A percentile compares a stretch with the other conserved stretches of the same genome.
Evolutionary conservation across 1,139 yeast genomes (phyloP).

Genomic region (Debaryomyces sp.): DNA sequence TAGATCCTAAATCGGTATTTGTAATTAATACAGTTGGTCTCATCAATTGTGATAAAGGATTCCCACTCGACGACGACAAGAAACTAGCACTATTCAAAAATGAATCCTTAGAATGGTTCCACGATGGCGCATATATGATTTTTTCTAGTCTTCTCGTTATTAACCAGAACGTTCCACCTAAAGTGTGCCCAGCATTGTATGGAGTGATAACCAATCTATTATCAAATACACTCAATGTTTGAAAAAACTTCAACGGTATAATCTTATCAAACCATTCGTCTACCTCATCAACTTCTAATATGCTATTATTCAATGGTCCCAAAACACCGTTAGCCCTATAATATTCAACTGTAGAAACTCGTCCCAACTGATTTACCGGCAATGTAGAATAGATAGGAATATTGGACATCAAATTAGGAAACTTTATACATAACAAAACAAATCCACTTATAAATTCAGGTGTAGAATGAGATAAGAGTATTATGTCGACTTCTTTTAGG

Average conservation of each 20-base stretch:
- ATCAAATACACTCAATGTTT: slow-evolving; percentile 65
- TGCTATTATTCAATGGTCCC: slow-evolving; percentile 69
- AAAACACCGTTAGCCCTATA: slow-evolving; percentile 72
- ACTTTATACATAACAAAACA: slow-evolving; percentile 62
- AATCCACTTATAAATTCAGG: slow-evolving; percentile 82
- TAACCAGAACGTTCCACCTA: slow-evolving; percentile 93
- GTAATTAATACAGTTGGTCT: slow-evolving; percentile 89
- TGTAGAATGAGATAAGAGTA: slow-evolving; percentile 85
- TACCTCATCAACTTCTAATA: slow-evolving; percentile 71
- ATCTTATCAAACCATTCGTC: slow-evolving; percentile 79
- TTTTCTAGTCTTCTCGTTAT: slow-evolving; percentile 75
- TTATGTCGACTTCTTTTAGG: slow-evolving; percentile 59
- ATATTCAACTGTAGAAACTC: slow-evolving; percentile 80
- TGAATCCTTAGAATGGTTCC: slow-evolving; percentile 93
- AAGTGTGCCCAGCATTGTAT: slow-evolving; percentile 86
- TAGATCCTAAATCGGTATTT: slow-evolving; percentile 70
- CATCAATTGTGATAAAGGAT: slow-evolving; percentile 63
- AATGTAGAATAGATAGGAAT: slow-evolving; percentile 85
- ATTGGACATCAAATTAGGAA: slow-evolving; percentile 60
- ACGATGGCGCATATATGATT: slow-evolving; percentile 83
- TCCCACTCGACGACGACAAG: slow-evolving; percentile 44
- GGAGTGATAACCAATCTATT: slow-evolving; percentile 73
- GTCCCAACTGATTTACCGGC: slow-evolving; percentile 85
- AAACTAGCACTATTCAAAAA: slow-evolving; percentile 83
- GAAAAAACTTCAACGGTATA: slow-evolving; percentile 73